Evolutionary conservation across 352 stramenopile species (phyloP).

Genomic region (Globisporangium viniferum): DNA sequence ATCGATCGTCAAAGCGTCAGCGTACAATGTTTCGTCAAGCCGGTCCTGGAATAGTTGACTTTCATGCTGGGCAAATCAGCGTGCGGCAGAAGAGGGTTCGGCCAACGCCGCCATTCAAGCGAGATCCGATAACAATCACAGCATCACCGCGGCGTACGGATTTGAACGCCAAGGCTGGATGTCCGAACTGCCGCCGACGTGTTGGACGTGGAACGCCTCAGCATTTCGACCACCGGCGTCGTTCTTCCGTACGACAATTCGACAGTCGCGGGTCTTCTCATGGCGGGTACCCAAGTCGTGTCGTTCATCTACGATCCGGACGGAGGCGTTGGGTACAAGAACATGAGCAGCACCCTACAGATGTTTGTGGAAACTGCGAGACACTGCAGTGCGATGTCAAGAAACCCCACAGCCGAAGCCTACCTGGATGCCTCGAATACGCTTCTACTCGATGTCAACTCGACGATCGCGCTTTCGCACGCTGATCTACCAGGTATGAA

Average conservation of each 20-base stretch:
- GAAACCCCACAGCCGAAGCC: not conserved
- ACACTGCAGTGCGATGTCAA: too few relatives aligned
- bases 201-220: too few relatives aligned
- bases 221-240: too few relatives aligned
- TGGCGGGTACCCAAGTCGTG: not conserved
- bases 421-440: not conserved
- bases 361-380: not conserved
- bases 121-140: too few relatives aligned
- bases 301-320: not conserved
- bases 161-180: too few relatives aligned
- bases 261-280: not conserved
- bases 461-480: not conserved
- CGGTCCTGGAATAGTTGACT: not conserved
- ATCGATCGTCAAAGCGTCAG: not conserved
- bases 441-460: not conserved
- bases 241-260: not conserved
- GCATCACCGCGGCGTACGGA: too few relatives aligned
- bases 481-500: not conserved
- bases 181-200: too few relatives aligned
- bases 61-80: not conserved
- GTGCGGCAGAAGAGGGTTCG: too few relatives aligned
- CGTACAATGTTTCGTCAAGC: not conserved
- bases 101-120: too few relatives aligned
- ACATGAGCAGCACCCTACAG: not conserved
- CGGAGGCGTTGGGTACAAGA: not conserved